Percentiles rank a stretch among this genome's conserved stretches.
Evolutionary conservation across 2,329 filamentous ascomycete species (phyloP).

Genomic region (Pseudogymnoascus sp.): DNA sequence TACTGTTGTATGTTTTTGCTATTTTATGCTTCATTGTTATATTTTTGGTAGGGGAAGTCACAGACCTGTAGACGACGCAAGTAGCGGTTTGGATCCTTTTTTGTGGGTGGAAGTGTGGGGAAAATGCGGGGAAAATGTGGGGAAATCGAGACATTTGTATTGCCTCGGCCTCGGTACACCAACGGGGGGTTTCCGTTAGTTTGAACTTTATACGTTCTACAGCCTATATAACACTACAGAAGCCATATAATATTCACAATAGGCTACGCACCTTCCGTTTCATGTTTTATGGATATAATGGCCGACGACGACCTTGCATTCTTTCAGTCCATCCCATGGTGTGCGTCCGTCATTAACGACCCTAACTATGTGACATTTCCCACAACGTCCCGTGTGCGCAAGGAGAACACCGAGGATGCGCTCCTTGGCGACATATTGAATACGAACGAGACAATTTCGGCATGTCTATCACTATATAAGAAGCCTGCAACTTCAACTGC

Average conservation of each 20-base stretch:
- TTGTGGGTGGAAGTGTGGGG: neutral
- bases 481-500: neutral
- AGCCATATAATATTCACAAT: neutral
- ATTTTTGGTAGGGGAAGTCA: too few species aligned
- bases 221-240: neutral
- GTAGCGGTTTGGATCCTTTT: too few species aligned
- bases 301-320: neutral
- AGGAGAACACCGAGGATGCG: slow-evolving; percentile 11
- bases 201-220: neutral
- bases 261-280: neutral
- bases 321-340: slow-evolving; percentile 11
- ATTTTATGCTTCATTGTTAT: too few species aligned
- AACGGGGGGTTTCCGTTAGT: neutral
- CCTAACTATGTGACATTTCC: neutral
- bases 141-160: neutral
- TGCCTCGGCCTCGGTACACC: neutral
- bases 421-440: slow-evolving; percentile 10
- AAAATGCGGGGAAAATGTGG: neutral
- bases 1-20: too few species aligned
- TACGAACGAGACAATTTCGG: slow-evolving; percentile 4
- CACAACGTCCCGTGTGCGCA: slow-evolving; percentile 8
- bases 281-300: neutral
- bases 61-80: too few species aligned
- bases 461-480: slow-evolving; percentile 7
- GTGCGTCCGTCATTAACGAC: slow-evolving; percentile 9